phyloP scores from a whole-genome alignment of 2,329 filamentous ascomycete genomes.

The Talaromyces funiculosus region DNA sequence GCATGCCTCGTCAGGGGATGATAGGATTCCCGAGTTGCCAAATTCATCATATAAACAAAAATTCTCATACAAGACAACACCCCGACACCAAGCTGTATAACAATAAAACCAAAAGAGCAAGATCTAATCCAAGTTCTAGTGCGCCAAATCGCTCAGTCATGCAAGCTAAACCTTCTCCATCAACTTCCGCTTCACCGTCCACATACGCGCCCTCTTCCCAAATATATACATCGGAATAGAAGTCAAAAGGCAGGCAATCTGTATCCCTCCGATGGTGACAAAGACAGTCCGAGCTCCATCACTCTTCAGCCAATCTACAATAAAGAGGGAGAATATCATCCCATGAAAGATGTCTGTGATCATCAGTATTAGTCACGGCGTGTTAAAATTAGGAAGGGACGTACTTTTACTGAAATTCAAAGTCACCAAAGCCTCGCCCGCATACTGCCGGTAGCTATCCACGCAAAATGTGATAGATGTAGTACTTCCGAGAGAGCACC shows the following conservation, averaged over 20 bases:
- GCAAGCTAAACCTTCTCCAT: conserved; percentile 66
- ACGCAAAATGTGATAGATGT: conserved; percentile 92
- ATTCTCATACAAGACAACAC: neutral
- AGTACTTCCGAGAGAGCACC: conserved; percentile 82
- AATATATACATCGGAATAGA: conserved; percentile 92
- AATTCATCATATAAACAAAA: neutral
- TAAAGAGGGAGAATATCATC: conserved; percentile 80
- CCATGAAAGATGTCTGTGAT: conserved; percentile 69
- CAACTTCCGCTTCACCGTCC: conserved; percentile 79
- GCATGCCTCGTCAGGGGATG: neutral
- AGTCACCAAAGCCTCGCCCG: conserved; percentile 88
- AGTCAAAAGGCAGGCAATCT: conserved; percentile 65
- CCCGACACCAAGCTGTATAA: neutral
- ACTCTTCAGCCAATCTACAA: conserved; percentile 71
- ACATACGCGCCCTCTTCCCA: conserved; percentile 86
- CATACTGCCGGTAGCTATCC: conserved; percentile 88
- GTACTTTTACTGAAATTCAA: conserved; percentile 81
- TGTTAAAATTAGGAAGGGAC: conserved; percentile 33
- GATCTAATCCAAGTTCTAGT: neutral
- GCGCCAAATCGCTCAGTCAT: neutral
- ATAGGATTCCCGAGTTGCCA: too few relatives aligned
- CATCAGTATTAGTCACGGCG: conserved; percentile 25
- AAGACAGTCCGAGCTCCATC: conserved; percentile 75
- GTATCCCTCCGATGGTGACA: conserved; percentile 77
- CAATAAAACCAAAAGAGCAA: neutral